Evolutionary conservation across 1,139 yeast species (phyloP).

Genomic region (Taphrina flavorubra): DNA sequence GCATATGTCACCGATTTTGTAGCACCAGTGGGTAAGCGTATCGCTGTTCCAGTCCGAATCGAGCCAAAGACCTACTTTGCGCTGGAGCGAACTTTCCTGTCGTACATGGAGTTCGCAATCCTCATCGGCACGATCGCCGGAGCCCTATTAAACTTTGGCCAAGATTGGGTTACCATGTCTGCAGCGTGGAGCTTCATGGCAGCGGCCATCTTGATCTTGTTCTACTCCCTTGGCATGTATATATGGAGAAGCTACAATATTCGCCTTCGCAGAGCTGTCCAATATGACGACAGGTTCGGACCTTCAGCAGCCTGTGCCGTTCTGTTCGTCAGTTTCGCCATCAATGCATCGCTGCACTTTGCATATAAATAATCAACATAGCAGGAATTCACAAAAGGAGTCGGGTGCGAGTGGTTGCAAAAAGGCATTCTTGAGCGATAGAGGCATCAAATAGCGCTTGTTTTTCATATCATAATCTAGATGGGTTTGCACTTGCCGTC

Average conservation of each 20-base stretch:
- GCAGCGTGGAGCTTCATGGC: constrained; percentile 90
- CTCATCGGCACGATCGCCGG: constrained; percentile 93
- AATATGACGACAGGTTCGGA: constrained; percentile 86
- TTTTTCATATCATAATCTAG: too few species aligned
- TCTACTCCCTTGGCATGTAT: constrained; percentile 76
- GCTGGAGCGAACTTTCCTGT: constrained; percentile 93
- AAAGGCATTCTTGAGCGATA: not conserved
- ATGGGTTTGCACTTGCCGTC: too few species aligned
- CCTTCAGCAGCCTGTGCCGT: constrained; percentile 55
- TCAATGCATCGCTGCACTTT: constrained; percentile 32
- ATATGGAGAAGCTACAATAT: constrained; percentile 83
- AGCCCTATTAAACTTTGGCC: constrained; percentile 92
- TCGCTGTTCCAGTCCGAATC: constrained; percentile 94
- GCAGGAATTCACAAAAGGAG: not conserved
- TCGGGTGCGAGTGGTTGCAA: not conserved
- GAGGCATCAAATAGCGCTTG: not conserved
- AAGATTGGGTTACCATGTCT: constrained; percentile 65
- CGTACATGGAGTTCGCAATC: constrained; percentile 97
- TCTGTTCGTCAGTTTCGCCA: constrained; percentile 25
- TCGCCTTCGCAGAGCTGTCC: constrained; percentile 77
- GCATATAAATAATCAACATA: constrained; percentile 10
- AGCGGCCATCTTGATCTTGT: constrained; percentile 73
- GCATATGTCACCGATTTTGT: constrained; percentile 42
- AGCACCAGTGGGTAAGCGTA: constrained; percentile 84
- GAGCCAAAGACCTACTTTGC: constrained; percentile 99